Percentiles rank a stretch among this genome's conserved stretches.
Evolutionary conservation across 257 asterid species (phyloP).

Genomic region (Coffea eugenioides): DNA sequence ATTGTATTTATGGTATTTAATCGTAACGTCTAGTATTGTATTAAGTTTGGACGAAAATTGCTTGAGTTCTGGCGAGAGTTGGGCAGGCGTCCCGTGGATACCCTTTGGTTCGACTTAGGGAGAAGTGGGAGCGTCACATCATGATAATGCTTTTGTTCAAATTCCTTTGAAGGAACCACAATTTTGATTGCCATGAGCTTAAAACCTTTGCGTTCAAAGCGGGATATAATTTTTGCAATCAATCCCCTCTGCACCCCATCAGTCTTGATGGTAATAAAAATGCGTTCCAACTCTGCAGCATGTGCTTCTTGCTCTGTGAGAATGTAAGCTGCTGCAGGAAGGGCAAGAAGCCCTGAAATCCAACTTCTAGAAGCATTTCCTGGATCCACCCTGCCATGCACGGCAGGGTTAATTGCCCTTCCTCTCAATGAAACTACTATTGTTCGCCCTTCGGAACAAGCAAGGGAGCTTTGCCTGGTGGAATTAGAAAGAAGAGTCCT

Average conservation of each 20-base stretch:
- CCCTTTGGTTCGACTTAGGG: too few species aligned
- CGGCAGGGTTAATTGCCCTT: constrained; percentile 52
- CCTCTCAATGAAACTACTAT: constrained; percentile 68
- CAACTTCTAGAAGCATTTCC: constrained; percentile 63
- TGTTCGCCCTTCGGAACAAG: constrained; percentile 73
- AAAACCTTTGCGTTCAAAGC: constrained; percentile 92
- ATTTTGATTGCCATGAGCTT: constrained; percentile 90
- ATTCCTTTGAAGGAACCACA: constrained; percentile 81
- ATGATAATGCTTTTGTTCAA: constrained; percentile 86
- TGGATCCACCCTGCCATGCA: constrained; percentile 54
- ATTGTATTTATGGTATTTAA: too few species aligned
- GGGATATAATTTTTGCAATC: constrained; percentile 90
- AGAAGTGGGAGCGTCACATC: constrained; percentile 26
- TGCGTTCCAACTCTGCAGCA: constrained; percentile 95
- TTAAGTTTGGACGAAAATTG: too few species aligned
- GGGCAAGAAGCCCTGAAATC: constrained; percentile 71
- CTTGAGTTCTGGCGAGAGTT: too few species aligned
- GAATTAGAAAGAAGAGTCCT: constrained; percentile 67
- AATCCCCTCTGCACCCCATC: constrained; percentile 99
- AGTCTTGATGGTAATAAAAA: constrained; percentile 97
- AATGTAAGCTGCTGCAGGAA: constrained; percentile 85
- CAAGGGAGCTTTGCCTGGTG: constrained; percentile 67
- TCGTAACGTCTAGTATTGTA: too few species aligned
- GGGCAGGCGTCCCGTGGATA: too few species aligned
- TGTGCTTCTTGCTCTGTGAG: constrained; percentile 84